Evolutionary conservation across 1,284 basidiomycete genomes (phyloP), one percentile per base, ranked within the genome.

Genomic region (Boletellus deceptivus): DNA sequence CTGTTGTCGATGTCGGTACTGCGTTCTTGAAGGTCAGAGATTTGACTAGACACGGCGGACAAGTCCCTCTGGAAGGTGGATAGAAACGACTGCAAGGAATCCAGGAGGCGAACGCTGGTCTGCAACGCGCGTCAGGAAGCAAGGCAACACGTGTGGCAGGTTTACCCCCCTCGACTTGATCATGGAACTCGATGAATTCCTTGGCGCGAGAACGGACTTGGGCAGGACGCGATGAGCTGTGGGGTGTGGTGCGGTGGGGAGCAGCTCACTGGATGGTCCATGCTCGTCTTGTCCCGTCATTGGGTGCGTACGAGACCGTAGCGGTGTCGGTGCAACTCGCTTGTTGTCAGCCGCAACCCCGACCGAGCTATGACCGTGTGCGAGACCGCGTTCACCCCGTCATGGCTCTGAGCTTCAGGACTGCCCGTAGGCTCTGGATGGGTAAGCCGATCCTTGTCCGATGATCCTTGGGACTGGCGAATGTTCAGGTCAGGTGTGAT

Each of bases 51-150:
- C 5, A 98, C 94, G 2, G 88, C 85, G 4, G 90, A 89, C 6
- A 99, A 78, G 70, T 99, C 95, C 58, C 81, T 87, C 70, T 98
- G 94, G 62, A 99, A 99, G 0, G 92, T 96, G 2, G 93, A 93
- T 10, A 98, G 79, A 68, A 98, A 98, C 2, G 83, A 77, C 58
- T 95, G 88, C 4, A 99, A 78, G 1, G 91, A 91, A 57, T 90
- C 84, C 42, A 98, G 75, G 37, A 98, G 76, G 57, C 79, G 75
- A 44, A 86, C 75, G 64, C 90, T 90, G 41, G 85, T 83, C 89
- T 92, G 57, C 17, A 43, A 50, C 43, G 33, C 48, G 53, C 34
- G 43, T 54, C 20, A 55, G 43, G 39, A 22, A 51, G 31, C 39
- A 35, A 7, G 43, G 43, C 25, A 13, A n/a, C 46, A 49, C 39